Percentiles rank a stretch among this genome's conserved stretches.
These are phyloP conservation scores for Fusarium siculi DNA, from an alignment of 2,329 filamentous ascomycete genomes.

Conservation along the genomic window DNA sequence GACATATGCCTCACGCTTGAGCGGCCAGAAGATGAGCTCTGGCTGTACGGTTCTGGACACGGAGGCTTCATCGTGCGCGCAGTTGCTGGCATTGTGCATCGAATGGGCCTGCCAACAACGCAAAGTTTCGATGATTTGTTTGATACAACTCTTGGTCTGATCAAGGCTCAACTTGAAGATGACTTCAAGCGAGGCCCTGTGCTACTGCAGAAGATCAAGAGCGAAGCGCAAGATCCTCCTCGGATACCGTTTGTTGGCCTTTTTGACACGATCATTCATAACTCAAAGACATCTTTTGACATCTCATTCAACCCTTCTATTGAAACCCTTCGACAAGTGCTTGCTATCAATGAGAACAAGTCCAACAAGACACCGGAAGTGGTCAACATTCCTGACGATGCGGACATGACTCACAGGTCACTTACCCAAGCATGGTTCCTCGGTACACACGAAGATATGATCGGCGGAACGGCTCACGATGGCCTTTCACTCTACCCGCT, in stretches of 20 bases:
- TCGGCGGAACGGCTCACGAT: conserved; percentile 35
- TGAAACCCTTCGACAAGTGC: conserved; percentile 34
- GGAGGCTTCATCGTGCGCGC: conserved; percentile 38
- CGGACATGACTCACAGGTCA: conserved; percentile 20
- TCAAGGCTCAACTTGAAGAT: conserved; percentile 38
- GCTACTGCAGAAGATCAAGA: conserved; percentile 24
- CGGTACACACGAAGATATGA: conserved; percentile 38
- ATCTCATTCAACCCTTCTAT: conserved; percentile 33
- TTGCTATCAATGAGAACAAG: conserved; percentile 38
- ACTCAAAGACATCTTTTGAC: conserved; percentile 24
- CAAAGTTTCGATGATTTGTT: conserved; percentile 35
- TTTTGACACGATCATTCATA: conserved; percentile 30
- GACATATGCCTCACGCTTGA: conserved; percentile 32
- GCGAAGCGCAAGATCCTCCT: conserved; percentile 11
- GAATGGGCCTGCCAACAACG: conserved; percentile 25
- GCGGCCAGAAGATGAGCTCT: conserved; percentile 37
- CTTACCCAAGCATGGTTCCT: conserved; percentile 41
- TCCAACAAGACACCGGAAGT: conserved; percentile 15
- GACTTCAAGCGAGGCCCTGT: conserved; percentile 31
- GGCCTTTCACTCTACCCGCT: conserved; percentile 38
- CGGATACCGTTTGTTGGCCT: conserved; percentile 40
- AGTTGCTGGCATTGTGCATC: conserved; percentile 39
- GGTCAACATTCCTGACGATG: conserved; percentile 5
- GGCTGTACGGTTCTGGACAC: conserved; percentile 41
- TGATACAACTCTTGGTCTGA: conserved; percentile 24